phyloP scores from a whole-genome alignment of 345 rosid genomes.

The Bruguiera gymnorhiza region DNA sequence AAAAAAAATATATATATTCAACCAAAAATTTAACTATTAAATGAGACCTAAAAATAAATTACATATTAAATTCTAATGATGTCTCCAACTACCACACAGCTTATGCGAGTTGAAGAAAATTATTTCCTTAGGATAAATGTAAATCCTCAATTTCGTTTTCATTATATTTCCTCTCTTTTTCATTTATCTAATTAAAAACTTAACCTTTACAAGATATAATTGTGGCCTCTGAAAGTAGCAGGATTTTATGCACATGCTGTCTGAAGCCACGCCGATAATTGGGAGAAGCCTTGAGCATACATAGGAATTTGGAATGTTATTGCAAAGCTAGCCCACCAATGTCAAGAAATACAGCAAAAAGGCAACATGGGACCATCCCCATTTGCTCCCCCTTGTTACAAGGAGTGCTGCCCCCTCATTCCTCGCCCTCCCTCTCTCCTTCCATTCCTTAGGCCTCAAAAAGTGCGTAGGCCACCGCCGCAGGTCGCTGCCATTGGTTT shows the following conservation, averaged over 20 bases:
- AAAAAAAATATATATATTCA: too few species aligned
- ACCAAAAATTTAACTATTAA: too few species aligned
- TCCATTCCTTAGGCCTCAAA: not conserved
- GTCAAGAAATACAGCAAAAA: slow-evolving; percentile 8
- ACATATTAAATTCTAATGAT: too few species aligned
- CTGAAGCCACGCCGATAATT: slow-evolving; percentile 7
- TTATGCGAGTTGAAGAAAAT: too few species aligned
- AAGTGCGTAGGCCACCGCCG: slow-evolving; percentile 7
- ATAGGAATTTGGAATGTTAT: not conserved
- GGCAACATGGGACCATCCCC: slow-evolving; percentile 36
- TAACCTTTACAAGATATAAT: too few species aligned
- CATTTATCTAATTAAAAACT: too few species aligned
- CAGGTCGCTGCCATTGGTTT: not conserved
- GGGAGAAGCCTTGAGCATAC: not conserved
- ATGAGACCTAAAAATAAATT: too few species aligned
- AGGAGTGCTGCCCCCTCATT: slow-evolving; percentile 27
- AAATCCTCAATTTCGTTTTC: too few species aligned
- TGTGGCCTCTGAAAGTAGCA: too few species aligned
- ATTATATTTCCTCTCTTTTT: too few species aligned
- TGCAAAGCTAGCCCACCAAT: not conserved
- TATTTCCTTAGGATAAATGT: too few species aligned
- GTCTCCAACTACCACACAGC: too few species aligned
- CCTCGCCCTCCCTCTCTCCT: not conserved
- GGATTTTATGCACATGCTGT: not conserved
- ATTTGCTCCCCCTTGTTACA: slow-evolving; percentile 47